Percentiles rank a stretch among this genome's conserved stretches.
Conservation (phyloP, 2,329 filamentous ascomycete species). For the Monilinia polystroma region DNA sequence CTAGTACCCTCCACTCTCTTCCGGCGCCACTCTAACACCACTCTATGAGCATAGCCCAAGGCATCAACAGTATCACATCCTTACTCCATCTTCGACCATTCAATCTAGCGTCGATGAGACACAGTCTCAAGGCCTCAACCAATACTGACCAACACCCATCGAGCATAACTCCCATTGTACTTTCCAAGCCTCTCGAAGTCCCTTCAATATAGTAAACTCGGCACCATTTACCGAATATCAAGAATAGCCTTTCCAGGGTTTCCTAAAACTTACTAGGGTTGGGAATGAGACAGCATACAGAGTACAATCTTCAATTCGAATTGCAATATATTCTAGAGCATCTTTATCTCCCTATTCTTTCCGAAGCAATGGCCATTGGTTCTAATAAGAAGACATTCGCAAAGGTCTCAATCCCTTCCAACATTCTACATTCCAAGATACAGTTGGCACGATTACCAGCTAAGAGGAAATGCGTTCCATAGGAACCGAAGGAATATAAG, state of each 20-base stretch:
- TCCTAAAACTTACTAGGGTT: constrained; percentile 28
- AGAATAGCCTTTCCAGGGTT: constrained; percentile 30
- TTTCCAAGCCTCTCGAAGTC: constrained; percentile 1
- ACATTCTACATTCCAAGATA: constrained; percentile 10
- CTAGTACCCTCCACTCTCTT: no score
- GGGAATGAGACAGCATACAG: constrained; percentile 23
- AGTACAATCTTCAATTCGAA: constrained; percentile 27
- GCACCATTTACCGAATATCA: constrained; percentile 29
- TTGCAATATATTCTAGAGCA: constrained; percentile 24
- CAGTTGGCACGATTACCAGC: constrained; percentile 7
- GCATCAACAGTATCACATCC: no score
- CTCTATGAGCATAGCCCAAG: no score
- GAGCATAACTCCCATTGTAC: no score
- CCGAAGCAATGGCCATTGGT: constrained; percentile 30
- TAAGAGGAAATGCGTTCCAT: constrained; percentile 25
- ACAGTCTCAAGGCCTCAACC: no score
- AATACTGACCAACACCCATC: no score
- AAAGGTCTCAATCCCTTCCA: constrained; percentile 19
- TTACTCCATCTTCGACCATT: no score
- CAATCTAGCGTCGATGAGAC: no score
- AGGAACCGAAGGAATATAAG: constrained; percentile 24
- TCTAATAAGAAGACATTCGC: background rate
- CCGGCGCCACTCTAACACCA: no score
- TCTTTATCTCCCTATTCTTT: constrained; percentile 24
- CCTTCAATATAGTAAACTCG: constrained; percentile 18